Percentiles rank a stretch among this genome's conserved stretches.
These are phyloP conservation scores for Favolaschia claudopus DNA, from an alignment of 768 basidiomycete species.

Conservation along the genomic window DNA sequence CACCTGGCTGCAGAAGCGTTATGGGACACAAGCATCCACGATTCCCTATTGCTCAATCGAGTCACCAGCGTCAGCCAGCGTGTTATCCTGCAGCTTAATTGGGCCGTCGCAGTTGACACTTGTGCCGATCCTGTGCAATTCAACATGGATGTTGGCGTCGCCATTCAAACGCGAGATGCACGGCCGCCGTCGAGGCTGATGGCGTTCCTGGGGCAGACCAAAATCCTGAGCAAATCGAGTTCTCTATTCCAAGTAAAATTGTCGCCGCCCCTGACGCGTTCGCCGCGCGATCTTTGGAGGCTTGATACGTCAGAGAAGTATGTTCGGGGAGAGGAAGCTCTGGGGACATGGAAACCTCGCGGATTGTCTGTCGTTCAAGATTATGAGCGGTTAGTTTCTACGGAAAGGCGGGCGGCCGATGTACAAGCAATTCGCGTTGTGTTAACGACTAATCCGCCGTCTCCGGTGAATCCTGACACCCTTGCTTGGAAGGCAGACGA, in stretches of 20 bases:
- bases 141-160: constrained; percentile 84
- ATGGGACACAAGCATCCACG: constrained; percentile 95
- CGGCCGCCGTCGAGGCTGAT: constrained; percentile 81
- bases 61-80: constrained; percentile 83
- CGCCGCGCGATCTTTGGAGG: constrained; percentile 90
- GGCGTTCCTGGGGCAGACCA: constrained; percentile 79
- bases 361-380: constrained; percentile 92
- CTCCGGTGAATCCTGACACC: constrained; percentile 57
- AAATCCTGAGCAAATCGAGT: constrained; percentile 79
- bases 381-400: constrained; percentile 73
- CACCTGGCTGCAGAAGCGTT: constrained; percentile 70
- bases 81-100: constrained; percentile 79
- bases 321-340: constrained; percentile 88
- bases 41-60: constrained; percentile 84
- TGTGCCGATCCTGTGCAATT: constrained; percentile 91
- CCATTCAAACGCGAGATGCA: constrained; percentile 85
- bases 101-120: constrained; percentile 82
- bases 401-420: constrained; percentile 81
- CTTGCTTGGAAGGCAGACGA: constrained; percentile 73
- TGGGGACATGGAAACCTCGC: constrained; percentile 86
- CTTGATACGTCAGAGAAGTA: constrained; percentile 95
- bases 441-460: constrained; percentile 61
- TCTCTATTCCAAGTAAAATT: constrained; percentile 86
- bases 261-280: constrained; percentile 85
- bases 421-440: constrained; percentile 90